phyloP scores from a whole-genome alignment of 106 monocot species.

The Phalaenopsis aphrodite region DNA sequence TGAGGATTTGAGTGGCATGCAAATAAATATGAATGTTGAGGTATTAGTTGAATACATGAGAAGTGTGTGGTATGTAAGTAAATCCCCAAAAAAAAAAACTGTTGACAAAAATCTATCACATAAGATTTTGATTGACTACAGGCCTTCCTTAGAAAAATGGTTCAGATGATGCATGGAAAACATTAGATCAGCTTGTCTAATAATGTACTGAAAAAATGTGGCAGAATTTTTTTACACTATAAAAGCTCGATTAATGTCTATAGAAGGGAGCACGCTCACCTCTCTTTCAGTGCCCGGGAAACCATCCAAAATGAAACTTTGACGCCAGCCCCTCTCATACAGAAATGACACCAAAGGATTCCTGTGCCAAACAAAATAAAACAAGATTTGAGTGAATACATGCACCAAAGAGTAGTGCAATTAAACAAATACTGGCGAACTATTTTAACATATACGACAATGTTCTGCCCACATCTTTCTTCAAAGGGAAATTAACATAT shows the following conservation, averaged over 20 bases:
- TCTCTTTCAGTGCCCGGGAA: constrained; percentile 86
- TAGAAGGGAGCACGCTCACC: constrained; percentile 21
- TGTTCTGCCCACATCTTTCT: neutral
- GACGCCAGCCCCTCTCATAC: constrained; percentile 97
- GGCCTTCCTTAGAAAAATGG: neutral
- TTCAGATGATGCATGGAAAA: neutral
- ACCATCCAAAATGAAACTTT: constrained; percentile 70
- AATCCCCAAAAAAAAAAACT: neutral
- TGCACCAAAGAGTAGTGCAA: neutral
- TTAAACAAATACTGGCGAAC: neutral
- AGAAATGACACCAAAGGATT: constrained; percentile 77
- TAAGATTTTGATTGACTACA: neutral
- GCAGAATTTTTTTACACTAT: neutral
- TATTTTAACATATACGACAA: neutral
- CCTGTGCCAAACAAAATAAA: constrained; percentile 48
- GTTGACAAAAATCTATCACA: neutral
- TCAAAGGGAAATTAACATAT: neutral
- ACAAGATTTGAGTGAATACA: constrained; percentile 9
- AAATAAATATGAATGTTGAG: no score
- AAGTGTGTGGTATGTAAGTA: no score
- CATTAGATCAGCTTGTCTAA: neutral
- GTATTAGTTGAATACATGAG: no score
- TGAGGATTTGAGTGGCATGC: no score
- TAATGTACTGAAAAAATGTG: no score
- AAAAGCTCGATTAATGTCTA: neutral